Conservation (phyloP, 306 rosid species). For the Psophocarpus tetragonolobus region DNA sequence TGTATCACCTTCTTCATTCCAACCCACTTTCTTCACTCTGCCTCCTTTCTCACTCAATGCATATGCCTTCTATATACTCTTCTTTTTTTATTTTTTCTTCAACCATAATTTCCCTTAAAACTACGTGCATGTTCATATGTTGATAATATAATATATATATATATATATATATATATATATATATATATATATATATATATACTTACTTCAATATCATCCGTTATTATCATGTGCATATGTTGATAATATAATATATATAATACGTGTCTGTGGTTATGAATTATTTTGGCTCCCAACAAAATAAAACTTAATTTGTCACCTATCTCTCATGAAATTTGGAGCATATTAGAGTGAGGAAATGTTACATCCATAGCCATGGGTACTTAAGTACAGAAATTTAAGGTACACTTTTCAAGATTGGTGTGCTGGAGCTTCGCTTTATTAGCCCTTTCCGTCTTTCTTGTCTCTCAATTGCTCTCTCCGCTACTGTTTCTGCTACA, state of each 20-base stretch:
- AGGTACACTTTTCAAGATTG: slow-evolving; percentile 13
- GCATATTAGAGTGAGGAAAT: slow-evolving; percentile 38
- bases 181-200: too few species aligned
- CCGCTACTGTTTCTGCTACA: too few species aligned
- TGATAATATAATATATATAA: too few species aligned
- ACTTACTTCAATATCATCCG: not conserved
- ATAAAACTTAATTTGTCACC: slow-evolving; percentile 33
- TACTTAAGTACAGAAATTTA: slow-evolving; percentile 23
- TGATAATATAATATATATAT: too few species aligned
- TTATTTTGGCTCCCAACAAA: slow-evolving; percentile 44
- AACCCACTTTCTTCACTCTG: too few species aligned
- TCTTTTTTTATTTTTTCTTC: too few species aligned
- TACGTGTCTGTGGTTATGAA: slow-evolving; percentile 4
- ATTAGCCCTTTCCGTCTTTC: not conserved
- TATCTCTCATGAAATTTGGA: slow-evolving; percentile 35
- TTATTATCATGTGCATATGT: not conserved
- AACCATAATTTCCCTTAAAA: too few species aligned
- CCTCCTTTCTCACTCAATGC: too few species aligned
- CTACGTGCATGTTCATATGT: too few species aligned
- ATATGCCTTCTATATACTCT: too few species aligned
- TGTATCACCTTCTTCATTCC: too few species aligned
- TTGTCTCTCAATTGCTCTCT: not conserved
- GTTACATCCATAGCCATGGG: slow-evolving; percentile 15
- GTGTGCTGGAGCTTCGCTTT: slow-evolving; percentile 39
- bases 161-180: too few species aligned